A percentile compares a stretch with the other conserved stretches of the same genome.
These are phyloP conservation scores for Beauveria rudraprayagi DNA, from an alignment of 2,329 filamentous ascomycete genomes.

Conservation along the genomic window DNA sequence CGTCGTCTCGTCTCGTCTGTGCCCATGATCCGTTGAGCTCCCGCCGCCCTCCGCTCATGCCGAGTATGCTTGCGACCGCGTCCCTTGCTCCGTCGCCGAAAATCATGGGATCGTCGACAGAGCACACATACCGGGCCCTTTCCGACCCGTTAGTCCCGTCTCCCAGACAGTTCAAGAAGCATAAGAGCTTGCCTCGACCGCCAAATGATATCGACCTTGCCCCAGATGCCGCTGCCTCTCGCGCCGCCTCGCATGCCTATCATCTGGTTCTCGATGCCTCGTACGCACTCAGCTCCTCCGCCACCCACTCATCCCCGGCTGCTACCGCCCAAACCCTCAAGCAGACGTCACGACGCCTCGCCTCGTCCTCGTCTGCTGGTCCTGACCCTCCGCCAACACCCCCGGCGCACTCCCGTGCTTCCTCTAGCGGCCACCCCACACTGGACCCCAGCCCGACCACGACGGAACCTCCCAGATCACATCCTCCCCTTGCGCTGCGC, in stretches of 20 bases:
- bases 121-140: conserved; percentile 21
- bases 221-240: conserved; percentile 17
- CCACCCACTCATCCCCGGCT: conserved; percentile 23
- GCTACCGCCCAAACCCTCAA: conserved; percentile 32
- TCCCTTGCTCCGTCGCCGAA: conserved; percentile 22
- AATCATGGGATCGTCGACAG: conserved; percentile 25
- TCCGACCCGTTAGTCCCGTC: conserved; percentile 18
- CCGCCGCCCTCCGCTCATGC: conserved; percentile 3
- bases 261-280: conserved; percentile 22
- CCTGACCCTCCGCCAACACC: conserved; percentile 55
- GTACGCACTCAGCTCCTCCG: conserved; percentile 13
- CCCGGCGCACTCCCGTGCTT: conserved; percentile 50
- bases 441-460: conserved; percentile 34
- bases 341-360: conserved; percentile 34
- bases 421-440: conserved; percentile 42
- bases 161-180: conserved; percentile 37
- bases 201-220: conserved; percentile 20
- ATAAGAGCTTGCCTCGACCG: conserved; percentile 36
- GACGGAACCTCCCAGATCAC: conserved; percentile 31
- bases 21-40: not conserved
- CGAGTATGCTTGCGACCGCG: conserved; percentile 22
- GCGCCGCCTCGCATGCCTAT: conserved; percentile 15
- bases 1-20: not conserved
- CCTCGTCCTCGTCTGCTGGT: conserved; percentile 23
- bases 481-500: conserved; percentile 25